Evolutionary conservation across 2,329 filamentous ascomycete genomes (phyloP).

Genomic region (Bipolaris oryzae): DNA sequence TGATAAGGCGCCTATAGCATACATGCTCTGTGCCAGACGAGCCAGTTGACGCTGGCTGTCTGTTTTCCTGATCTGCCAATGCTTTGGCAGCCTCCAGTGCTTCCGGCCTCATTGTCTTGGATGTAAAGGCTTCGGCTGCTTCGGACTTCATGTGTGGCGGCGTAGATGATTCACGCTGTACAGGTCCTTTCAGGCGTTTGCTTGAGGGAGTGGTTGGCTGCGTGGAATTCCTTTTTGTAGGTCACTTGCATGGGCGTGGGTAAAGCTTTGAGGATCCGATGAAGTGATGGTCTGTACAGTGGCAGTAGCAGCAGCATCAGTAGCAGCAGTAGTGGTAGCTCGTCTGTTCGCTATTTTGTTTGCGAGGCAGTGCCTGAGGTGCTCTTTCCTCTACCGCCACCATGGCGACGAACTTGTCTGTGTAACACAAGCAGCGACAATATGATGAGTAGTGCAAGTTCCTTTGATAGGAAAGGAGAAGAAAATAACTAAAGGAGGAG

Average conservation of each 20-base stretch:
- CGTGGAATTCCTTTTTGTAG: neutral
- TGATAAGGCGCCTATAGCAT: neutral
- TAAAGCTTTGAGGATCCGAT: too few relatives aligned
- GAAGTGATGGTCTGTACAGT: too few relatives aligned
- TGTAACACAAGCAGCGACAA: constrained; percentile 6
- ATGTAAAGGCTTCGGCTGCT: constrained; percentile 26
- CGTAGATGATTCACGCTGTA: neutral
- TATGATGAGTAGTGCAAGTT: constrained; percentile 10
- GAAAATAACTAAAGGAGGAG: too few relatives aligned
- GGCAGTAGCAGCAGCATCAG: neutral
- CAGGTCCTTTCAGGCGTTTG: neutral
- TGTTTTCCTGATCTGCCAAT: neutral
- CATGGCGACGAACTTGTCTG: neutral
- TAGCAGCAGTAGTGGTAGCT: neutral
- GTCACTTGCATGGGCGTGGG: neutral
- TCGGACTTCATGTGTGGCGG: constrained; percentile 20
- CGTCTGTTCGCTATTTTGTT: neutral
- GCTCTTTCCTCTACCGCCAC: neutral
- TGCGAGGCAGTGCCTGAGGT: neutral
- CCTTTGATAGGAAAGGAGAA: neutral
- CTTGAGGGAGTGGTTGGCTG: neutral
- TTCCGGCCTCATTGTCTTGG: constrained; percentile 23
- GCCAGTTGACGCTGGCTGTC: neutral
- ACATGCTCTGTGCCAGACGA: constrained; percentile 8
- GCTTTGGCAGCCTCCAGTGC: constrained; percentile 23